These are phyloP conservation scores for Leucaena leucocephala DNA, from an alignment of 306 rosid species.

Conservation along the genomic window DNA sequence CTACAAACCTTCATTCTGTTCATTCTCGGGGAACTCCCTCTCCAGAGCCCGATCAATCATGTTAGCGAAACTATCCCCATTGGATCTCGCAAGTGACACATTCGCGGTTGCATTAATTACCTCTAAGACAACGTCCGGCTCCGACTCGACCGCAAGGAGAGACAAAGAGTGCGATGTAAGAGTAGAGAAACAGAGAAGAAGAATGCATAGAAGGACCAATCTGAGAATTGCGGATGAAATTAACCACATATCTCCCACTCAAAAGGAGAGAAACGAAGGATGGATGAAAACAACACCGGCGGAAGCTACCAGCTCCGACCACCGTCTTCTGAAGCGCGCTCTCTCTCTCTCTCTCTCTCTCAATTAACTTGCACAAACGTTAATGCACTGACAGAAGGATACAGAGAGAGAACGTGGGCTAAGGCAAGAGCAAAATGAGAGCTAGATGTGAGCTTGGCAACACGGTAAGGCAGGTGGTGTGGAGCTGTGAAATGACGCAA, in stretches of 20 bases:
- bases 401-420: constrained; percentile 32
- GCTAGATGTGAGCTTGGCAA: neutral
- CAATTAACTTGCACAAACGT: neutral
- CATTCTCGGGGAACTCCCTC: constrained; percentile 86
- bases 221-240: constrained; percentile 44
- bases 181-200: constrained; percentile 42
- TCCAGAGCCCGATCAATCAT: constrained; percentile 95
- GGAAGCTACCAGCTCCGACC: constrained; percentile 40
- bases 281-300: constrained; percentile 29
- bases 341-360: neutral
- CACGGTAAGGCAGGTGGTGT: constrained; percentile 1
- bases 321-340: constrained; percentile 39
- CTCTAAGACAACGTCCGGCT: constrained; percentile 35
- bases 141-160: constrained; percentile 42
- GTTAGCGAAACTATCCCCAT: constrained; percentile 71
- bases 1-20: constrained; percentile 76
- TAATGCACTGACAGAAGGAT: constrained; percentile 29
- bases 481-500: constrained; percentile 51
- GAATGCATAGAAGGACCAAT: constrained; percentile 44
- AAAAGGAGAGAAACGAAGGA: constrained; percentile 20
- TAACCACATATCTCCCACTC: constrained; percentile 66
- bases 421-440: constrained; percentile 14
- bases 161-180: constrained; percentile 45
- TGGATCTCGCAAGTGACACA: constrained; percentile 70
- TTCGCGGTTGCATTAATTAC: constrained; percentile 64